Base-by-base conservation (phyloP, 2,329 filamentous ascomycete genomes). In the Diplodia scrobiculata region DNA sequence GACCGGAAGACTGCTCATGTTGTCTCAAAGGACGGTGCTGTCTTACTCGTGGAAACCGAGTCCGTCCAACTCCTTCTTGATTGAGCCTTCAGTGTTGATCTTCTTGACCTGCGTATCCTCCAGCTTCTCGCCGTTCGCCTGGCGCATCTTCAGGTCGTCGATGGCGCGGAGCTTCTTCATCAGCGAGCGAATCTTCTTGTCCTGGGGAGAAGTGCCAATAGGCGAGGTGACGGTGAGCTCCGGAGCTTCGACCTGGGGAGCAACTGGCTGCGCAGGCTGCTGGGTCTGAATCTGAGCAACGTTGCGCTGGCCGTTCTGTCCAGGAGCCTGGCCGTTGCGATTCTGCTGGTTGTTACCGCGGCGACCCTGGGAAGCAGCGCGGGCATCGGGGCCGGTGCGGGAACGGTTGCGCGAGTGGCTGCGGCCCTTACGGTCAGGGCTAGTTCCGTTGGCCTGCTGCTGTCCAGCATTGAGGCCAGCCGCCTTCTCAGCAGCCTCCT, bases 31-130 rank as follows among this genome's bases (percentile, higher is more conserved):
- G 19, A 32, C 53, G 36, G 34, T 45, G n/a, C 11, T 47, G 10
- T 48, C 38, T n/a, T 66, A 71, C 47, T 38, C 70, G 13, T 68
- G 63, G 66, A 75, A 77, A 6, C 84, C 85, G 70, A 93, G 76
- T 7, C 78, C 81, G 54, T 90, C 86, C 67, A 99, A 81, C 80
- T 99, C 95, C 79, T 90, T 91, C 68, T 93, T 84, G 67, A 99
- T 94, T 17, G 85, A 80, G 58, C 88, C 83, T 82, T 98, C 96
- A 25, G 92, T 98, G 66, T 87, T 86, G 72, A 99, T 99, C 86
- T 99, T 99, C 84, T 97, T 96, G 79, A 99, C 88, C 81, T 99
- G 95, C 36, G 95, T 99, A 75, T 97, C 94, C 81, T 99, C 95
- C 68, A 99, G 82, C 84, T 97, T 98, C 84, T 99, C 95, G 5